Conservation (phyloP, 352 stramenopile species). For the Phytophthora niederhauseri region DNA sequence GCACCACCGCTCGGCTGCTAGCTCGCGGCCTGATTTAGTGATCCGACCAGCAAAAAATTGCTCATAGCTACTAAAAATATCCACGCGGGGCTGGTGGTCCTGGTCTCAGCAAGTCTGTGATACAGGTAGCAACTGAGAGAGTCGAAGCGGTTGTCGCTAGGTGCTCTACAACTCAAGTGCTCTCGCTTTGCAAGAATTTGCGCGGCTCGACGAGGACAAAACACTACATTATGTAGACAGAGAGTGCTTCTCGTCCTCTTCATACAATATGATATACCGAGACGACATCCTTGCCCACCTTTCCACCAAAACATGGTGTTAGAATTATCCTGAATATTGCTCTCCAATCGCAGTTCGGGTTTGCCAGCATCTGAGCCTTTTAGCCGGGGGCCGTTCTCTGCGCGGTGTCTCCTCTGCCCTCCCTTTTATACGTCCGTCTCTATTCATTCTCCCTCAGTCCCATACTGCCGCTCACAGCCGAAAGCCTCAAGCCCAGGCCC, state of each 20-base stretch:
- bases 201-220: too few species aligned
- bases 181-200: too few species aligned
- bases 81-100: too few species aligned
- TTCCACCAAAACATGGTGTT: too few species aligned
- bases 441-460: constrained; percentile 15
- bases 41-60: background rate
- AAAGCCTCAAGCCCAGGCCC: too few species aligned
- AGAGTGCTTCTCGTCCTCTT: too few species aligned
- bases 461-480: background rate
- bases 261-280: too few species aligned
- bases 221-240: too few species aligned
- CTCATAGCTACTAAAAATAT: too few species aligned
- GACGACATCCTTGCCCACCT: too few species aligned
- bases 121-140: background rate
- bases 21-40: background rate
- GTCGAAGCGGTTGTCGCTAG: background rate
- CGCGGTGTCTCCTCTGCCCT: background rate
- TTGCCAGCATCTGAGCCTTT: constrained; percentile 9
- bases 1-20: background rate
- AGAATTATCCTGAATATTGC: background rate
- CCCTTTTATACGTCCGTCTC: constrained; percentile 25
- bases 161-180: background rate
- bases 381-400: constrained; percentile 2
- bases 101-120: background rate
- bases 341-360: background rate